Conservation (phyloP, 441 rosid species). For the Adansonia madagascariensis region DNA sequence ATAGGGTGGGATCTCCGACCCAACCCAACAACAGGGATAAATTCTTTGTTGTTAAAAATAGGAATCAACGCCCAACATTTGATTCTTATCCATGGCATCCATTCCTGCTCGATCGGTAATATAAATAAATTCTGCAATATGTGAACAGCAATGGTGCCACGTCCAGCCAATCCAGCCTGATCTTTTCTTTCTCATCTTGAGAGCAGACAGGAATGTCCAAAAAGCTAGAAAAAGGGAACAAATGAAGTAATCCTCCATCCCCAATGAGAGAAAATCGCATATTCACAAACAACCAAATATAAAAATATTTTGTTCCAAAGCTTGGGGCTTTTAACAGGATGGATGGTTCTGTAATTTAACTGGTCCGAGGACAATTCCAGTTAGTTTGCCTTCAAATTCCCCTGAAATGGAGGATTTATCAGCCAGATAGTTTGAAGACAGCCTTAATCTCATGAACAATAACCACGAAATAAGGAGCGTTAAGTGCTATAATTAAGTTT, state of each 20-base stretch:
- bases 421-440: neutral
- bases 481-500: neutral
- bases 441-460: neutral
- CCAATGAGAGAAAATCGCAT: neutral
- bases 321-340: neutral
- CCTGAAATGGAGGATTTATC: neutral
- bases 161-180: neutral
- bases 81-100: constrained; percentile 26
- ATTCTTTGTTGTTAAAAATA: constrained; percentile 23
- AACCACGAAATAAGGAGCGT: neutral
- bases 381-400: neutral
- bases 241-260: neutral
- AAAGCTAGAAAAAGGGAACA: too few species aligned
- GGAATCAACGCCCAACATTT: constrained; percentile 24
- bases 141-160: constrained; percentile 36
- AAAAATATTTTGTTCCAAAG: neutral
- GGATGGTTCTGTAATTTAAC: neutral
- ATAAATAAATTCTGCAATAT: neutral
- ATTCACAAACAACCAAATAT: neutral
- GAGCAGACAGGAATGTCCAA: neutral
- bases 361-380: neutral
- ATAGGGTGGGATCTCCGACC: neutral
- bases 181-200: neutral
- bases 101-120: constrained; percentile 25
- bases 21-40: neutral